Evolutionary conservation across 1,139 yeast genomes (phyloP).

Genomic region (Sugiyamaella castrensis): DNA sequence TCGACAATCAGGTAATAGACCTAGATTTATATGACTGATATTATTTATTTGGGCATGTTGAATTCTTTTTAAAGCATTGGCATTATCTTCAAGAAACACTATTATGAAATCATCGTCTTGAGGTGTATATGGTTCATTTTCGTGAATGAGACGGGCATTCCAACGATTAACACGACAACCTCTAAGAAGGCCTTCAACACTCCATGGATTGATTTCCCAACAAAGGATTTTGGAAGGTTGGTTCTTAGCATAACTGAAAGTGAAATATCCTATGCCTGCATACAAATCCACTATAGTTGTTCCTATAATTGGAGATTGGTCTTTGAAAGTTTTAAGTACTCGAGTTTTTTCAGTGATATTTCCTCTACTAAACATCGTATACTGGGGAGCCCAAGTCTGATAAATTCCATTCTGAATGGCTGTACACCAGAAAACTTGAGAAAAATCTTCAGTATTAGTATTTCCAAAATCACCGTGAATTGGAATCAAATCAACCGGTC

Average conservation of each 20-base stretch:
- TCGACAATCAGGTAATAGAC: slow-evolving; percentile 67
- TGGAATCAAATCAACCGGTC: slow-evolving; percentile 59
- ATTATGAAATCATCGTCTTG: slow-evolving; percentile 36
- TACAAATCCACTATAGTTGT: slow-evolving; percentile 64
- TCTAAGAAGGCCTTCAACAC: slow-evolving; percentile 62
- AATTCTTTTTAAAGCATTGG: slow-evolving; percentile 46
- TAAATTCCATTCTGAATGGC: slow-evolving; percentile 68
- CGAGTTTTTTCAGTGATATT: slow-evolving; percentile 79
- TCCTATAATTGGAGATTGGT: slow-evolving; percentile 33
- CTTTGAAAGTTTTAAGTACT: slow-evolving; percentile 41
- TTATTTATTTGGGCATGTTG: slow-evolving; percentile 23
- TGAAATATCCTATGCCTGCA: slow-evolving; percentile 85
- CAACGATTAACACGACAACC: slow-evolving; percentile 52
- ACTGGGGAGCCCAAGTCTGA: slow-evolving; percentile 82
- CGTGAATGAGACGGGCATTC: slow-evolving; percentile 39
- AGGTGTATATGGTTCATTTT: slow-evolving; percentile 35
- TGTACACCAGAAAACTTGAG: slow-evolving; percentile 66
- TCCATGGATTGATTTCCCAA: slow-evolving; percentile 89
- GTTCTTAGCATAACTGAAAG: slow-evolving; percentile 60
- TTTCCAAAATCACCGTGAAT: slow-evolving; percentile 68
- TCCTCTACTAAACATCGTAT: slow-evolving; percentile 89
- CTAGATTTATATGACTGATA: slow-evolving; percentile 69
- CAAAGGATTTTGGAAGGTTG: slow-evolving; percentile 57
- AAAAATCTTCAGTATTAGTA: slow-evolving; percentile 41
- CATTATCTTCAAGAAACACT: slow-evolving; percentile 64